phyloP scores from a whole-genome alignment of 2,329 filamentous ascomycete genomes.

The Exophiala calicioides region DNA sequence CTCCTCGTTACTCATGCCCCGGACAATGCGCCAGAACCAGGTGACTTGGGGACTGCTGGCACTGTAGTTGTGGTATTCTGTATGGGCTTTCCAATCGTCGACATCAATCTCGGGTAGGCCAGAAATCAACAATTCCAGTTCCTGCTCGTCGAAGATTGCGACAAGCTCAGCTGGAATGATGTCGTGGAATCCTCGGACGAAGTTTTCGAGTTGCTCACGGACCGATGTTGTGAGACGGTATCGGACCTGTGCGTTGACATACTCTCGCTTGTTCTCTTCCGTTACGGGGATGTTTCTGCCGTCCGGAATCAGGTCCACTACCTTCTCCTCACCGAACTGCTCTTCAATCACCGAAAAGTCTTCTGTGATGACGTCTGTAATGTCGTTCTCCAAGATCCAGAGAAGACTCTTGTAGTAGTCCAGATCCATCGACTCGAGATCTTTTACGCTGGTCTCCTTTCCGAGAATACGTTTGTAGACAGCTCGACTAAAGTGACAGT shows the following conservation, averaged over 20 bases:
- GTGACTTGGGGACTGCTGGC: slow-evolving; percentile 94
- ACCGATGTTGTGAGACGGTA: slow-evolving; percentile 90
- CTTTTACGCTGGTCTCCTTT: slow-evolving; percentile 93
- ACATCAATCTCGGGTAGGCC: slow-evolving; percentile 96
- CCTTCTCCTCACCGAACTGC: slow-evolving; percentile 84
- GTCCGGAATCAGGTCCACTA: slow-evolving; percentile 81
- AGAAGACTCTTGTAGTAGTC: slow-evolving; percentile 98
- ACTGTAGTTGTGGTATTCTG: slow-evolving; percentile 97
- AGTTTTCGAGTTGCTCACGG: slow-evolving; percentile 89
- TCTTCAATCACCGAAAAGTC: slow-evolving; percentile 94
- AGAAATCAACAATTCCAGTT: slow-evolving; percentile 93
- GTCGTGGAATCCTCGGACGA: slow-evolving; percentile 94
- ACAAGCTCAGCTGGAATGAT: slow-evolving; percentile 94
- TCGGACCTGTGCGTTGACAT: slow-evolving; percentile 90
- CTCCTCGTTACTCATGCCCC: slow-evolving; percentile 98
- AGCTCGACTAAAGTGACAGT: slow-evolving; percentile 98
- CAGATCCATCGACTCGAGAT: slow-evolving; percentile 97
- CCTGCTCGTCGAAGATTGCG: slow-evolving; percentile 97
- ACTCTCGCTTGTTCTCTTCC: slow-evolving; percentile 98
- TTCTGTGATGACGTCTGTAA: slow-evolving; percentile 95
- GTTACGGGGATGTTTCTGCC: slow-evolving; percentile 92
- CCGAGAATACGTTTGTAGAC: slow-evolving; percentile 98
- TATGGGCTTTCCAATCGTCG: slow-evolving; percentile 99
- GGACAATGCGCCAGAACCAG: slow-evolving; percentile 98
- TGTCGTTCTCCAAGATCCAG: slow-evolving; percentile 99